A percentile compares a stretch with the other conserved stretches of the same genome.
Conservation (phyloP, 2,329 filamentous ascomycete species). For the Colletotrichum sublineola region DNA sequence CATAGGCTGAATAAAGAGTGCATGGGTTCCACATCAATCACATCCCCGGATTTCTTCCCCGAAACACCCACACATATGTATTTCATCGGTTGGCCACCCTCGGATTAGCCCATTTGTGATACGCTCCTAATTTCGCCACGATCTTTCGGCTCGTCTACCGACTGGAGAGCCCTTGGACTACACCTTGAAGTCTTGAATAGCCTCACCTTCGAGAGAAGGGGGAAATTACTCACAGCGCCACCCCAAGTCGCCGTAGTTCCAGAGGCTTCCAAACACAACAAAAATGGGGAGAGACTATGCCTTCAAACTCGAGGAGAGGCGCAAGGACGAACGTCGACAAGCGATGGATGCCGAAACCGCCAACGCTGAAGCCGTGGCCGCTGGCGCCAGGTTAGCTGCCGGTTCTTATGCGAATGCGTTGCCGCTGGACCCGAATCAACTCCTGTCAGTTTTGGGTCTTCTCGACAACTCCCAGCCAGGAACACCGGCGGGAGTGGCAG, state of each 20-base stretch:
- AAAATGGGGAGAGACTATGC: background rate
- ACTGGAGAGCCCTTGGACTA: background rate
- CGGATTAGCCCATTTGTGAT: constrained; percentile 10
- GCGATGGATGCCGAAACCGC: constrained; percentile 8
- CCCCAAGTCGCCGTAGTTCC: background rate
- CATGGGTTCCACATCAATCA: constrained; percentile 29
- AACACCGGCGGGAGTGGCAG: background rate
- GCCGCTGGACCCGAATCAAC: constrained; percentile 35
- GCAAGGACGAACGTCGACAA: background rate
- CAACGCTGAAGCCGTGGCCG: constrained; percentile 19
- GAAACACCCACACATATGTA: background rate
- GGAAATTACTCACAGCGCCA: background rate
- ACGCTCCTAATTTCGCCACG: constrained; percentile 10
- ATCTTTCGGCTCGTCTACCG: constrained; percentile 22
- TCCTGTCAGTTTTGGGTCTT: constrained; percentile 23
- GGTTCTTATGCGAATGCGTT: constrained; percentile 4
- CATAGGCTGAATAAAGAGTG: constrained; percentile 34
- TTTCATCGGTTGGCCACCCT: background rate
- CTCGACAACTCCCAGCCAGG: constrained; percentile 1
- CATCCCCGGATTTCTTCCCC: background rate
- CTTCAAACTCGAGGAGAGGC: background rate
- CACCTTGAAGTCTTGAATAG: background rate
- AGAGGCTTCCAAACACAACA: background rate
- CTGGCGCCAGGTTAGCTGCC: background rate
- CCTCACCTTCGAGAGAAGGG: background rate